These are phyloP conservation scores for Ophiocordyceps sinensis DNA, from an alignment of 2,329 filamentous ascomycete genomes.

Conservation along the genomic window DNA sequence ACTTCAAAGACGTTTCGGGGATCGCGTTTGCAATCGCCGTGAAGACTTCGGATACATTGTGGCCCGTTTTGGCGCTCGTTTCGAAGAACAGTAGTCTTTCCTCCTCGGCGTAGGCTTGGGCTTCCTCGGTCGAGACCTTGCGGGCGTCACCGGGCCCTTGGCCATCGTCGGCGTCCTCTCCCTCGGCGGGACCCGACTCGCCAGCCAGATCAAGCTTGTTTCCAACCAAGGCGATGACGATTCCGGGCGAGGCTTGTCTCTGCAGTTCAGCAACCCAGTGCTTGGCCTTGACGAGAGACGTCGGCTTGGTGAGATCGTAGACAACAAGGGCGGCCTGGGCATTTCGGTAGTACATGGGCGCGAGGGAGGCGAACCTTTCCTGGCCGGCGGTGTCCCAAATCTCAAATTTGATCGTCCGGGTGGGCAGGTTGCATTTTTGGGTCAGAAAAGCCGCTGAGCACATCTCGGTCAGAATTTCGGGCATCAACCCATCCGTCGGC, in stretches of 20 bases:
- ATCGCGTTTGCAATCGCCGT: slow-evolving; percentile 97
- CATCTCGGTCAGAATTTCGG: background rate
- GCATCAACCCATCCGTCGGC: background rate
- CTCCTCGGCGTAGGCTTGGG: slow-evolving; percentile 85
- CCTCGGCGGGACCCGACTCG: slow-evolving; percentile 32
- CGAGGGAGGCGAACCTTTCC: slow-evolving; percentile 90
- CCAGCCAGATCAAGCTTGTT: slow-evolving; percentile 89
- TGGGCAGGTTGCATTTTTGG: slow-evolving; percentile 94
- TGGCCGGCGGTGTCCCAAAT: slow-evolving; percentile 99
- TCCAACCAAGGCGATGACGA: slow-evolving; percentile 91
- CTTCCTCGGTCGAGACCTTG: slow-evolving; percentile 83
- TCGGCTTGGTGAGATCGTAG: slow-evolving; percentile 95
- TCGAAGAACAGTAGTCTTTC: slow-evolving; percentile 93
- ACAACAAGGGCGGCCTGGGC: slow-evolving; percentile 94
- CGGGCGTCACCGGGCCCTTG: slow-evolving; percentile 59
- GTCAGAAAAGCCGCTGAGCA: slow-evolving; percentile 84
- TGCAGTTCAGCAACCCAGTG: slow-evolving; percentile 98
- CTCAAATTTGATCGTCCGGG: slow-evolving; percentile 81
- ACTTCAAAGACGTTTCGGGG: slow-evolving; percentile 92
- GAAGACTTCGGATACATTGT: slow-evolving; percentile 91
- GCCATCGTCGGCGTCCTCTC: slow-evolving; percentile 39
- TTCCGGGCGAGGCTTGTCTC: slow-evolving; percentile 87
- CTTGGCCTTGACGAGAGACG: slow-evolving; percentile 89
- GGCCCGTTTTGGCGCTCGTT: slow-evolving; percentile 91
- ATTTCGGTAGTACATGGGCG: slow-evolving; percentile 99